A percentile compares a stretch with the other conserved stretches of the same genome.
phyloP scores from a whole-genome alignment of 768 basidiomycete species.

The Lactifluus subvellereus region DNA sequence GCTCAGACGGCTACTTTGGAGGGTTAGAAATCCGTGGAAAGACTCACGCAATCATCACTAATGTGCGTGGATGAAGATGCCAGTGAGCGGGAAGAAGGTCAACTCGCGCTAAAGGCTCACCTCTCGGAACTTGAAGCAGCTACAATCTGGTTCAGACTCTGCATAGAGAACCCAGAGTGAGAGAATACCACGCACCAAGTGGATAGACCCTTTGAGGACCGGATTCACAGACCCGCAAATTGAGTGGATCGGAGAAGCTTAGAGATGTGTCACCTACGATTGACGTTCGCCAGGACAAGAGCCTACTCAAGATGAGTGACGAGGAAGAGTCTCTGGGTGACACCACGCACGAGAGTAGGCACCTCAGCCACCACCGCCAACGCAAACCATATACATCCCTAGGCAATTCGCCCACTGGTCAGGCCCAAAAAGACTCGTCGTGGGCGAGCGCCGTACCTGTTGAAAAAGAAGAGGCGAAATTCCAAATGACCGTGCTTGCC shows the following conservation, averaged over 20 bases:
- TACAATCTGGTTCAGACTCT: background rate
- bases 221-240: too few species aligned
- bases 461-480: constrained; percentile 1
- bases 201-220: background rate
- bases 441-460: background rate
- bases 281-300: background rate
- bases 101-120: too few species aligned
- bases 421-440: background rate
- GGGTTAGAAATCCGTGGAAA: background rate
- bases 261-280: background rate
- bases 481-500: background rate
- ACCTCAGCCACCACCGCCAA: constrained; percentile 9
- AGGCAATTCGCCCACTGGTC: background rate
- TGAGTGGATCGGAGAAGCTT: too few species aligned
- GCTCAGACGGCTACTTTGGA: background rate
- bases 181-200: background rate
- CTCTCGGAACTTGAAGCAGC: background rate
- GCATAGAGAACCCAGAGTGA: background rate
- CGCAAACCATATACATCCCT: constrained; percentile 16
- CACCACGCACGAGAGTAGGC: constrained; percentile 1
- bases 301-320: background rate
- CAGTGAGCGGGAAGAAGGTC: background rate
- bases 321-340: background rate
- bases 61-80: too few species aligned
- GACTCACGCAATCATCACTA: too few species aligned